phyloP scores from a whole-genome alignment of 345 rosid species.

The Eucalyptus cloeziana region DNA sequence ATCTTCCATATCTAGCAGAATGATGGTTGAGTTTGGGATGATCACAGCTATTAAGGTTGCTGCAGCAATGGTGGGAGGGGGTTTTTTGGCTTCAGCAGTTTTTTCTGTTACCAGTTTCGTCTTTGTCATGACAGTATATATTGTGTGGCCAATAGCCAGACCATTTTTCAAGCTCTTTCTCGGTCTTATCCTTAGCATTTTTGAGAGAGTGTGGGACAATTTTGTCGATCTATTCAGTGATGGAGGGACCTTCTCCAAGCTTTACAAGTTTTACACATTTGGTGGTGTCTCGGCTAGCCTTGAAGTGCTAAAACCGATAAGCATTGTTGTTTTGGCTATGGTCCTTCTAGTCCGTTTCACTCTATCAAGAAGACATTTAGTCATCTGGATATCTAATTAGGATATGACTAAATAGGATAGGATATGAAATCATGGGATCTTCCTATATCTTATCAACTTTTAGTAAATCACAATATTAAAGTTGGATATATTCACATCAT shows the following conservation, averaged over 20 bases:
- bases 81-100: conserved; percentile 76
- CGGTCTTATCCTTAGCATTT: conserved; percentile 32
- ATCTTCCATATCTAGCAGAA: conserved; percentile 85
- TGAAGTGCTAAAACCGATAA: conserved; percentile 65
- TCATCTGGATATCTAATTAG: accelerated
- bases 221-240: conserved; percentile 43
- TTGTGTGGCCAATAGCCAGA: conserved; percentile 64
- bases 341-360: conserved; percentile 79
- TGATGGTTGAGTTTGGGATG: conserved; percentile 94
- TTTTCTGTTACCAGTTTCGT: conserved; percentile 75
- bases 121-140: conserved; percentile 59
- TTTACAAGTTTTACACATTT: conserved; percentile 50
- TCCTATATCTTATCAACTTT: too few species aligned
- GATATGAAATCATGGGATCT: accelerated
- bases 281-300: conserved; percentile 76
- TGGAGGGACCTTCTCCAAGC: conserved; percentile 52
- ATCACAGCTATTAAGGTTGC: conserved; percentile 74
- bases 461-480: too few species aligned
- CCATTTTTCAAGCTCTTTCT: conserved; percentile 55
- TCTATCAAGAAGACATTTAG: conserved; percentile 36
- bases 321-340: conserved; percentile 63
- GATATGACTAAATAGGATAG: accelerated
- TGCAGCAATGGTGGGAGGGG: conserved; percentile 74
- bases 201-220: conserved; percentile 55
- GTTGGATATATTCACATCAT: too few species aligned